Evolutionary conservation across 2,329 filamentous ascomycete species (phyloP).

Genomic region (Calonectria pseudoturangicola): DNA sequence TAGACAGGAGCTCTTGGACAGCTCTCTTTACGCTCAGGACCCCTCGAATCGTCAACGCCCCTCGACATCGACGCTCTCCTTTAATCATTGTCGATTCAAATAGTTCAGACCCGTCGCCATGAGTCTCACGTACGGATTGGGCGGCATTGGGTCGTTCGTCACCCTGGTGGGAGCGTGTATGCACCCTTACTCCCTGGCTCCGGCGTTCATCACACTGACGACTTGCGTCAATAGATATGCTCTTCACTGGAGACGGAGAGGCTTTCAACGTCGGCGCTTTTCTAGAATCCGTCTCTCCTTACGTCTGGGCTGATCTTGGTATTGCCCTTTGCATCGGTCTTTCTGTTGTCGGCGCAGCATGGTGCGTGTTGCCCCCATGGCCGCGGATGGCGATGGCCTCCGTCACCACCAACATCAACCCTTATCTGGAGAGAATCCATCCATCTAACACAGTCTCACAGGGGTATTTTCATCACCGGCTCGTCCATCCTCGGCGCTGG

Average conservation of each 20-base stretch:
- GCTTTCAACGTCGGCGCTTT: slow-evolving; percentile 97
- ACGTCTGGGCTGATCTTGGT: slow-evolving; percentile 92
- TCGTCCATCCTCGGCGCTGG: slow-evolving; percentile 97
- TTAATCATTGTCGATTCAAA: slow-evolving; percentile 48
- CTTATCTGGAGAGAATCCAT: slow-evolving; percentile 17
- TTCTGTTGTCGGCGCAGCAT: slow-evolving; percentile 97
- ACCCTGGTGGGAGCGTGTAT: slow-evolving; percentile 86
- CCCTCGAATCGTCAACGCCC: slow-evolving; percentile 37
- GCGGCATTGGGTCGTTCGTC: slow-evolving; percentile 80
- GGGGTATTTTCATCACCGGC: slow-evolving; percentile 99
- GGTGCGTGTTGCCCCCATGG: slow-evolving; percentile 74
- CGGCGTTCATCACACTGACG: slow-evolving; percentile 41
- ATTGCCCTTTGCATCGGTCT: slow-evolving; percentile 96
- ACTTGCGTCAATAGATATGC: slow-evolving; percentile 83
- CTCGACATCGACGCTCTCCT: slow-evolving; percentile 42
- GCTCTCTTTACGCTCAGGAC: slow-evolving; percentile 45
- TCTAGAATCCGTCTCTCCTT: slow-evolving; percentile 94
- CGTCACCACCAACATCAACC: slow-evolving; percentile 25
- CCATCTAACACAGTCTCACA: slow-evolving; percentile 62
- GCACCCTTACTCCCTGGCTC: slow-evolving; percentile 59
- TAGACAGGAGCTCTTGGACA: slow-evolving; percentile 56
- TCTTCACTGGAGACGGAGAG: slow-evolving; percentile 97
- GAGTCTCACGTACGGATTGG: slow-evolving; percentile 83
- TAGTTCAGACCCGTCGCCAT: slow-evolving; percentile 68
- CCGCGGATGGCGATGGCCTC: slow-evolving; percentile 27